A percentile compares a stretch with the other conserved stretches of the same genome.
phyloP scores from a whole-genome alignment of 208 protist genomes.

The Trypanosomatidae sp. region DNA sequence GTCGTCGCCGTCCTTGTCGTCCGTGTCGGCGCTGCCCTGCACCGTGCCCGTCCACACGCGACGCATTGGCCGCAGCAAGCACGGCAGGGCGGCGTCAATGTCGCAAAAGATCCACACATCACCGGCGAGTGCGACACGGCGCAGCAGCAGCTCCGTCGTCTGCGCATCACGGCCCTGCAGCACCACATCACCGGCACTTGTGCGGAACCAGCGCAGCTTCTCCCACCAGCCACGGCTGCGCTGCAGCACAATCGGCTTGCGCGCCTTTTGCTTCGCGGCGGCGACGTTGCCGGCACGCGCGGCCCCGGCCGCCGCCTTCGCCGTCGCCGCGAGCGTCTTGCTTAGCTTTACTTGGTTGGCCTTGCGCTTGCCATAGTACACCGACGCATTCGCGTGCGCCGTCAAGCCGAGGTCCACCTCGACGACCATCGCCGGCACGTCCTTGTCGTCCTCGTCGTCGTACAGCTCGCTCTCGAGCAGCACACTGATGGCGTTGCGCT shows the following conservation, averaged over 20 bases:
- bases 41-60: conserved; percentile 8
- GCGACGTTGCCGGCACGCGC: conserved; percentile 44
- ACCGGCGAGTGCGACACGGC: conserved; percentile 42
- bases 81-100: conserved; percentile 85
- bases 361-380: conserved; percentile 87
- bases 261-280: conserved; percentile 46
- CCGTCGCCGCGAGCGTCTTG: conserved; percentile 66
- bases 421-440: conserved; percentile 48
- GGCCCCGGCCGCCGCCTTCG: conserved; percentile 76
- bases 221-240: conserved; percentile 96
- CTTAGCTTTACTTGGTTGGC: conserved; percentile 67
- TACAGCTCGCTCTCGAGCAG: conserved; percentile 46
- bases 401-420: conserved; percentile 88
- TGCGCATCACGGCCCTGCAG: conserved; percentile 89
- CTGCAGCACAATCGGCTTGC: conserved; percentile 71
- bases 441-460: conserved; percentile 41
- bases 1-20: too few relatives aligned
- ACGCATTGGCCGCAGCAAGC: conserved; percentile 87
- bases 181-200: conserved; percentile 93
- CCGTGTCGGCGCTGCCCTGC: background rate
- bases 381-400: conserved; percentile 91
- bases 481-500: conserved; percentile 77
- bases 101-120: conserved; percentile 97
- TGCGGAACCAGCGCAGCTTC: conserved; percentile 97
- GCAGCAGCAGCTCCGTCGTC: conserved; percentile 93